Conservation (phyloP, 192 early-diverging fungal genomes). For the Coemansia guatemalensis region DNA sequence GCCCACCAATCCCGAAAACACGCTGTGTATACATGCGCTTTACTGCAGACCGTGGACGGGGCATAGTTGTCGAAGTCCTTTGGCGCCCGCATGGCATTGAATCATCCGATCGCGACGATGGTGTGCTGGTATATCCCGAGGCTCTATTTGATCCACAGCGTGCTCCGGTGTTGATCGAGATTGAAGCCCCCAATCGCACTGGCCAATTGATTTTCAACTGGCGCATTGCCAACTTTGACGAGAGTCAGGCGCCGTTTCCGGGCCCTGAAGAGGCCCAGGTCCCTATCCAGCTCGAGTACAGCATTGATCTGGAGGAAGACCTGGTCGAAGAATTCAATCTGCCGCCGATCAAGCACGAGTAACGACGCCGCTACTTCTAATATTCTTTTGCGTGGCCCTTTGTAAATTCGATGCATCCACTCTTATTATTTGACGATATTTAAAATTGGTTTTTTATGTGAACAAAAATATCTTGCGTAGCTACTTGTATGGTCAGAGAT, state of each 20-base stretch:
- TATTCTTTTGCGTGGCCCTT: not conserved
- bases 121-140: constrained; percentile 42
- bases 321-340: constrained; percentile 33
- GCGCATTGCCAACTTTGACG: constrained; percentile 53
- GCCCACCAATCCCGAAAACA: not conserved
- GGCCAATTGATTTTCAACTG: constrained; percentile 45
- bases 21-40: constrained; percentile 37
- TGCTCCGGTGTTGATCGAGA: constrained; percentile 45
- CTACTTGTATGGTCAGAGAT: no score
- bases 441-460: no score
- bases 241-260: constrained; percentile 53
- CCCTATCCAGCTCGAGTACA: constrained; percentile 48
- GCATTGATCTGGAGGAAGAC: constrained; percentile 43
- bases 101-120: constrained; percentile 10
- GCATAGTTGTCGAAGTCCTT: constrained; percentile 45
- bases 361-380: not conserved
- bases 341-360: constrained; percentile 32
- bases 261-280: constrained; percentile 40
- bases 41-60: constrained; percentile 44
- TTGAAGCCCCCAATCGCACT: constrained; percentile 41
- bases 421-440: constrained; percentile 1
- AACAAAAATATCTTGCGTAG: no score
- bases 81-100: constrained; percentile 26
- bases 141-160: constrained; percentile 46
- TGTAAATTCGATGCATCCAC: not conserved